phyloP scores from a whole-genome alignment of 306 rosid genomes.

The Quercus mongolica region DNA sequence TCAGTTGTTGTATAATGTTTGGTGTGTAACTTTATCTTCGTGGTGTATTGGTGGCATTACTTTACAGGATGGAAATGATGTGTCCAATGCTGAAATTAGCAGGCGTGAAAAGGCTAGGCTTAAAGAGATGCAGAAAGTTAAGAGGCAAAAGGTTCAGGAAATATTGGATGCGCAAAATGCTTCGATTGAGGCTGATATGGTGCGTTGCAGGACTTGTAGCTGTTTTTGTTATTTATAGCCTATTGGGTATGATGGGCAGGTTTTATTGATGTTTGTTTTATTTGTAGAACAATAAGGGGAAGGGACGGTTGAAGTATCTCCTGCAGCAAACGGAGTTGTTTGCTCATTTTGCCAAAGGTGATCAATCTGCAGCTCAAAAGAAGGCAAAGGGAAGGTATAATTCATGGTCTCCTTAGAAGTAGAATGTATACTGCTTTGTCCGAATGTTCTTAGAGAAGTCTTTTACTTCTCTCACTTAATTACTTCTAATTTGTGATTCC shows the following conservation, averaged over 20 bases:
- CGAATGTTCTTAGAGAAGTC: not conserved
- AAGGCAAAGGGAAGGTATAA: constrained; percentile 76
- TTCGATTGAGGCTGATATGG: constrained; percentile 90
- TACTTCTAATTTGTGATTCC: not conserved
- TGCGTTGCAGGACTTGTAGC: constrained; percentile 20
- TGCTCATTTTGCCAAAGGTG: constrained; percentile 96
- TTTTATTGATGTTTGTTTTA: not conserved
- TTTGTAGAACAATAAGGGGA: constrained; percentile 74
- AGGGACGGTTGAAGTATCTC: constrained; percentile 92
- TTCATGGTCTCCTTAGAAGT: not conserved
- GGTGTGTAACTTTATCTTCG: not conserved
- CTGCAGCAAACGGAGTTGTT: constrained; percentile 94
- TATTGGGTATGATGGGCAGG: not conserved
- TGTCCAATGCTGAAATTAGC: constrained; percentile 48
- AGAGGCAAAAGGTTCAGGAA: constrained; percentile 91
- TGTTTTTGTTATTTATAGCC: not conserved
- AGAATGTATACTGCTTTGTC: not conserved
- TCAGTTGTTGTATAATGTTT: not conserved
- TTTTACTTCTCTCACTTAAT: not conserved
- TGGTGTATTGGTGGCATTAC: not conserved
- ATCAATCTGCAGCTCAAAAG: constrained; percentile 70
- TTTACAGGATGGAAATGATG: constrained; percentile 41
- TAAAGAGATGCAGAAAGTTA: constrained; percentile 63
- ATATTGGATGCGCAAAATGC: constrained; percentile 85
- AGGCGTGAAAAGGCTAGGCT: constrained; percentile 89